Evolutionary conservation across 108 stramenopile species (phyloP), one percentile per base, ranked within the genome.

Genomic region (Skeletonema costatum): DNA sequence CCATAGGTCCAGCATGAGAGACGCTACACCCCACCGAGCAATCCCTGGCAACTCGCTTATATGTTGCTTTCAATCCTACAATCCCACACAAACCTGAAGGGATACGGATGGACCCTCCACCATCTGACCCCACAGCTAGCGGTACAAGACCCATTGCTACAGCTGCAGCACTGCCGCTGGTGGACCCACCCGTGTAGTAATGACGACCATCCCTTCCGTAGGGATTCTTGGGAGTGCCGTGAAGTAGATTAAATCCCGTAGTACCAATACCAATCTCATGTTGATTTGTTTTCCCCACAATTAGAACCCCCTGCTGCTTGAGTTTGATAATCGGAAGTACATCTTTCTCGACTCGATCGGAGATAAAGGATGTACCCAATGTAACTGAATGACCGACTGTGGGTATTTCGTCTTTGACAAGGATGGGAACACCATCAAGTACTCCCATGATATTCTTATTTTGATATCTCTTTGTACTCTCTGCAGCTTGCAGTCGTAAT

Each of bases 41-140:
- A 41, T 63, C 71, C 12, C 82, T 66, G n/a, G 78, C 75, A 30
- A 82, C 42, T n/a, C 87, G 56, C 9, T 76, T 77, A 66, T 80
- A 86, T 21, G 74, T 74, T 10, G 85, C 78, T 31, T 83, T 86
- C 16, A 88, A 38, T 10, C 92, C 92, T 29, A 87, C 78, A 35
- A 86, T 41, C 5, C 92, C 92, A 60, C 79, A 89, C 71, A 88
- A 42, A 25, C 77, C 68, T 0, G 88, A 85, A 17, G 92, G 92
- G 6, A 89, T 80, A 4, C 90, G 85, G 64, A 93, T 86, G 19
- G 81, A 83, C 16, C 92, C 92, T 16, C 90, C 92, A 25, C 88
- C 88, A 82, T 93, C 92, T 7, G 53, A 56, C n/a, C 90, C 92
- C 10, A 93, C 65, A 14, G 86, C 85, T 17, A 91, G 29, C 2